Evolutionary conservation across 2,329 filamentous ascomycete species (phyloP).

Genomic region (Blumeria hordei): DNA sequence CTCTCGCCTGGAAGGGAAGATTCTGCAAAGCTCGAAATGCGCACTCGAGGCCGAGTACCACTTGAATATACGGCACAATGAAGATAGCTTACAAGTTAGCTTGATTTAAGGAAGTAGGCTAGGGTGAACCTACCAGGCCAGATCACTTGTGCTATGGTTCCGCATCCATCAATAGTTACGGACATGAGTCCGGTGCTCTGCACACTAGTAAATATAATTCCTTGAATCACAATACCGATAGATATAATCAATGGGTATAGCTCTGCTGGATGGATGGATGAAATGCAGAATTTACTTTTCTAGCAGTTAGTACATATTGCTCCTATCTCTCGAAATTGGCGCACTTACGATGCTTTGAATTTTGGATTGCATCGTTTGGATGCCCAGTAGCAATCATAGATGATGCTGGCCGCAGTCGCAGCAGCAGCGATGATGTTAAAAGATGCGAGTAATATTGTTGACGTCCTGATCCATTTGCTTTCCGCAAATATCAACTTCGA

Average conservation of each 20-base stretch:
- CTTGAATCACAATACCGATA: conserved; percentile 31
- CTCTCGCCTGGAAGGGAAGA: conserved; percentile 30
- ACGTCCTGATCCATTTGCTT: conserved; percentile 31
- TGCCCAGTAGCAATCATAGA: conserved; percentile 23
- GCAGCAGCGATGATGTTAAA: conserved; percentile 36
- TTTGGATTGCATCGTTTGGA: conserved; percentile 15
- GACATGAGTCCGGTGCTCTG: conserved; percentile 29
- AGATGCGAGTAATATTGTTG: conserved; percentile 32
- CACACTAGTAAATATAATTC: conserved; percentile 29
- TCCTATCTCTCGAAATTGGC: background rate
- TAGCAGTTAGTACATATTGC: too few species aligned
- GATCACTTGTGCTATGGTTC: conserved; percentile 29
- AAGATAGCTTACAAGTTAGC: conserved; percentile 32
- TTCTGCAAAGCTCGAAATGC: conserved; percentile 28
- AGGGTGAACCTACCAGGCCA: conserved; percentile 25
- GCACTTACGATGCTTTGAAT: conserved; percentile 18
- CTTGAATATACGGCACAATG: conserved; percentile 37
- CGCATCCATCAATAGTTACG: conserved; percentile 27
- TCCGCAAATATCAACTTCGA: conserved; percentile 14
- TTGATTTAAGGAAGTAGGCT: background rate
- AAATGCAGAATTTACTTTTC: conserved; percentile 14
- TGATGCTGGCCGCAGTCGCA: conserved; percentile 28
- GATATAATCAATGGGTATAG: conserved; percentile 30
- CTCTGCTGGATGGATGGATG: conserved; percentile 15
- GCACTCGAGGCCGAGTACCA: conserved; percentile 40